Evolutionary conservation across 208 protist genomes (phyloP).

Genomic region (Acanthamoeba triangularis): DNA sequence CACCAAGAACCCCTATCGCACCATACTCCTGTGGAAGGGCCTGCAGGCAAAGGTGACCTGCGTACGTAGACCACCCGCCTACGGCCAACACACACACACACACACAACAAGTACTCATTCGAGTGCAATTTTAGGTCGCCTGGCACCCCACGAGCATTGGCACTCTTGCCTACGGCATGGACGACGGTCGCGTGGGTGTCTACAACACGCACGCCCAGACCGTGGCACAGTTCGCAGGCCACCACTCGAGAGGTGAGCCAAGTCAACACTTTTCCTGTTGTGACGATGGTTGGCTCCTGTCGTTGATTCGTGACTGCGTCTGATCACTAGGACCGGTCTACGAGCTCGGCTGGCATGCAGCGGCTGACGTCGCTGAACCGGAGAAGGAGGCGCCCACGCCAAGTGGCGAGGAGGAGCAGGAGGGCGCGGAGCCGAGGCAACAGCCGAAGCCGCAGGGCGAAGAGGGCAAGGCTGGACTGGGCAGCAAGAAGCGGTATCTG

Average conservation of each 20-base stretch:
- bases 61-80: background rate
- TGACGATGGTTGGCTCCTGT: background rate
- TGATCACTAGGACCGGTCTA: conserved; percentile 49
- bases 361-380: background rate
- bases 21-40: conserved; percentile 60
- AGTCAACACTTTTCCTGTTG: background rate
- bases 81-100: background rate
- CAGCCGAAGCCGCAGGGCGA: background rate
- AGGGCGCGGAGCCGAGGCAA: background rate
- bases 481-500: conserved; percentile 7
- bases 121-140: background rate
- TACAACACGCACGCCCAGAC: conserved; percentile 63
- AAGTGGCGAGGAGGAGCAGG: background rate
- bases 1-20: conserved; percentile 46
- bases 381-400: background rate
- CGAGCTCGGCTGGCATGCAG: conserved; percentile 61
- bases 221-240: conserved; percentile 50
- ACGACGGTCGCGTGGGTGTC: conserved; percentile 58
- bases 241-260: background rate
- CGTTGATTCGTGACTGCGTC: background rate
- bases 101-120: background rate
- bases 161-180: conserved; percentile 48
- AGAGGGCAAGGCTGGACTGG: background rate
- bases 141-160: conserved; percentile 39
- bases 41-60: conserved; percentile 61